Evolutionary conservation across 2,329 filamentous ascomycete genomes (phyloP), one percentile per base, ranked within the genome.

Genomic region (Juglanconis sp.): DNA sequence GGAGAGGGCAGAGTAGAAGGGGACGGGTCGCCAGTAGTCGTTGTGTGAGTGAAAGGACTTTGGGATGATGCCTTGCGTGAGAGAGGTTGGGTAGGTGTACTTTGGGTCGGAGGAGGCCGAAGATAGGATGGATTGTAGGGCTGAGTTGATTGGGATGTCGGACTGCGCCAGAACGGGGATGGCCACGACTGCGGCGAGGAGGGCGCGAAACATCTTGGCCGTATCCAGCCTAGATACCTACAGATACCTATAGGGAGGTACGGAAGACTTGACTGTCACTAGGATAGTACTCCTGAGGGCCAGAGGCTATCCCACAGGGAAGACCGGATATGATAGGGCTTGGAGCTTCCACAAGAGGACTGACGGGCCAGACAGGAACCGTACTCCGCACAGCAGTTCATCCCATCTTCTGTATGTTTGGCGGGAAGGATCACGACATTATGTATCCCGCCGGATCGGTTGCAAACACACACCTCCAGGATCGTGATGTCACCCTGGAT

Each of bases 21-120:
- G 87, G 0, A 82, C 76, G n/a, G 77, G 76, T 36, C 85, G 80
- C 85, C 85, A 88, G 71, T 90, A 90, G 71, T 90, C 87, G 65
- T 90, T 89, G 68, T 90, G 87, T 1, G 84, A 87, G 69, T 89
- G 87, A 63, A 85, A 87, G 1, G 77, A 75, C 35, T 87, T 78
- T 1, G 85, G 84, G 1, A 75, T 68, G 17, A 85, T 74, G 53
- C 81, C 79, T n/a, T 77, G 75, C 6, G 81, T 81, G 64, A 85
- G 80, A 59, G 82, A 77, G 1, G 81, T 77, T 1, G 82, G 78
- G 57, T 81, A 81, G 69, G 74, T 76, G 3, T 73, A 70, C 17
- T 81, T 67, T 61, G 58, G 61, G 15, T 58, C 54, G 7, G 51
- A 57, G 24, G 50, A 52, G 11, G 61, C 61, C 34, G 54, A 48